A percentile compares a stretch with the other conserved stretches of the same genome.
phyloP scores from a whole-genome alignment of 768 basidiomycete genomes.

The Leccinellum albellum region DNA sequence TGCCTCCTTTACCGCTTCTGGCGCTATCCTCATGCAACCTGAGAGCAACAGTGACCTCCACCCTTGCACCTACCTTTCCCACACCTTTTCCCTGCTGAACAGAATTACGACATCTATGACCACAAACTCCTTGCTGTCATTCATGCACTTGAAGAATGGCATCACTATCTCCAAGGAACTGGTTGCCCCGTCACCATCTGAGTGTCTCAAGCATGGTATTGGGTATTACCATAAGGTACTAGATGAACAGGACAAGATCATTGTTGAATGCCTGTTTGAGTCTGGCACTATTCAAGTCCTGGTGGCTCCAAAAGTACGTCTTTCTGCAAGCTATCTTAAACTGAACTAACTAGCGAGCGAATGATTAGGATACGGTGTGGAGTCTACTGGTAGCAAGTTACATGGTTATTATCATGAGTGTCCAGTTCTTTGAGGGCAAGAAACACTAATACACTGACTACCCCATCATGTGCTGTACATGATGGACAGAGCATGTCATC shows the following conservation, averaged over 20 bases:
- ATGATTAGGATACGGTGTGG: slow-evolving; percentile 86
- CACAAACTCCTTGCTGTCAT: too few relatives aligned
- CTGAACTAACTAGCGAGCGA: neutral
- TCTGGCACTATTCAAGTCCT: slow-evolving; percentile 93
- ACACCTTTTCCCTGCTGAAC: too few relatives aligned
- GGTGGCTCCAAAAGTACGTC: slow-evolving; percentile 80
- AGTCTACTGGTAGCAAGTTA: slow-evolving; percentile 89
- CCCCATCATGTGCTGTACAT: slow-evolving; percentile 97
- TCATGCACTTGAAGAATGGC: too few relatives aligned
- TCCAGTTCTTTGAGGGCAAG: slow-evolving; percentile 93
- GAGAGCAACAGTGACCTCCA: too few relatives aligned
- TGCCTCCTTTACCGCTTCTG: too few relatives aligned
- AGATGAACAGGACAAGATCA: slow-evolving; percentile 86
- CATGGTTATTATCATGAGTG: slow-evolving; percentile 99
- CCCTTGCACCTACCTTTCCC: too few relatives aligned
- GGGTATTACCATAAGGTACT: slow-evolving; percentile 67
- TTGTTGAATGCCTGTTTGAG: slow-evolving; percentile 88
- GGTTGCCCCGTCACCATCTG: too few relatives aligned
- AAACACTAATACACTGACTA: slow-evolving; percentile 98
- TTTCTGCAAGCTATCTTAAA: neutral
- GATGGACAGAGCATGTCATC: slow-evolving; percentile 98
- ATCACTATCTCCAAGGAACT: too few relatives aligned
- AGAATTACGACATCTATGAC: too few relatives aligned
- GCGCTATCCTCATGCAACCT: too few relatives aligned
- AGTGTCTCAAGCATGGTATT: too few relatives aligned